Conservation (phyloP, 2,329 filamentous ascomycete genomes). For the Lasiodiplodia sp. region DNA sequence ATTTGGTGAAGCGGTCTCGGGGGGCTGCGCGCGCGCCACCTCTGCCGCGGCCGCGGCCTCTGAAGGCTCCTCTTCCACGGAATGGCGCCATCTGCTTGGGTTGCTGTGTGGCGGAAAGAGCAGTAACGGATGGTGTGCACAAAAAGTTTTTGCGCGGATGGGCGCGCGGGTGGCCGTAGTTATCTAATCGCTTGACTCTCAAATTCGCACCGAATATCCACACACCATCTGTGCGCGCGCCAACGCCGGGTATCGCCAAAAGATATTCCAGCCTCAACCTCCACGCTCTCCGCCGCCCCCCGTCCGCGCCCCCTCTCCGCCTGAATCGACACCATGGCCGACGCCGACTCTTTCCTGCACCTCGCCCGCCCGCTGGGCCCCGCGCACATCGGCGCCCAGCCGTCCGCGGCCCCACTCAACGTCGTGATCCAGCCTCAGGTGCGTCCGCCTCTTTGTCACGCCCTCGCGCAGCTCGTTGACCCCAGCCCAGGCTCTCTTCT, state of each 20-base stretch:
- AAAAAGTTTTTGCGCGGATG: slow-evolving; percentile 24
- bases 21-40: slow-evolving; percentile 10
- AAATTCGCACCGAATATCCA: slow-evolving; percentile 30
- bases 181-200: slow-evolving; percentile 30
- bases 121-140: not conserved
- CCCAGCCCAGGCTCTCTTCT: slow-evolving; percentile 64
- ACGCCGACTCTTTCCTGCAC: slow-evolving; percentile 88
- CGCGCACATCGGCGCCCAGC: slow-evolving; percentile 77
- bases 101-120: not conserved
- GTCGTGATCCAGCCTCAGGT: slow-evolving; percentile 97
- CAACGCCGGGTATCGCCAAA: slow-evolving; percentile 29
- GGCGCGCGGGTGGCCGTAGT: slow-evolving; percentile 16
- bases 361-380: slow-evolving; percentile 91
- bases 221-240: slow-evolving; percentile 29
- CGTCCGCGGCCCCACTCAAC: slow-evolving; percentile 87
- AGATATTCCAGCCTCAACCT: slow-evolving; percentile 29
- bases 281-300: slow-evolving; percentile 19
- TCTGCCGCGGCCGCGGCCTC: slow-evolving; percentile 32
- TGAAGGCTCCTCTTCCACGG: slow-evolving; percentile 41
- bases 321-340: slow-evolving; percentile 71
- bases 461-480: slow-evolving; percentile 17
- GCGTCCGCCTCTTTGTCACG: slow-evolving; percentile 44
- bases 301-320: slow-evolving; percentile 9
- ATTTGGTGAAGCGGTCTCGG: slow-evolving; percentile 12
- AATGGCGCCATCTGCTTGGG: slow-evolving; percentile 15